Evolutionary conservation across 169 alveolate species (phyloP), one percentile per base, ranked within the genome.

Genomic region (Cryptosporidium parvum): DNA sequence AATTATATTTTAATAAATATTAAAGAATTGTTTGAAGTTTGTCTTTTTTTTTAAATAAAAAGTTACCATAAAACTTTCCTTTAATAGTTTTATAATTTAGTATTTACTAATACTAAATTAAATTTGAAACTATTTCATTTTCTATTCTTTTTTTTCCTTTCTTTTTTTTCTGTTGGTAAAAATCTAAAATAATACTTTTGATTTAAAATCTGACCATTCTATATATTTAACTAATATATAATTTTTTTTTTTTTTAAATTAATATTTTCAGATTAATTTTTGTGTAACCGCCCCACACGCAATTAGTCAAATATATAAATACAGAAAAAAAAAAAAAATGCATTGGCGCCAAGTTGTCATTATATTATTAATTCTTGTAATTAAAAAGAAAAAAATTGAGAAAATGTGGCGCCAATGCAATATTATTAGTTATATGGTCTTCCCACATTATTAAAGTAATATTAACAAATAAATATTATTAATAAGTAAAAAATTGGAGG

Each of bases 271-370:
- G 35, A 42, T 42, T 9, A 6, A 42, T 42, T 42, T 42, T 8
- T 42, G 16, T 42, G 18, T 42, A 14, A 8, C 3, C 48, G 10
- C 67, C 10, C 37, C 39, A 21, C 67, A 56, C 14, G 1, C 31
- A 56, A 8, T 56, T n/a, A 29, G 35, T 42, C 48, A 42, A 8
- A 42, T 42, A 42, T 42, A 42, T 42, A 7, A 37, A 37, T 42
- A 37, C 42, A 37, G 5, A 5, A 42, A 1, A 8, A 42, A 56
- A n/a, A n/a, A n/a, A n/a, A n/a, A 56, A 56, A 23, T 56, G 35
- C 67, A 56, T n/a, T 56, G 67, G 67, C 67, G 67, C 67, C 67
- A 56, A 56, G 1, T 23, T 21, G n/a, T 16, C 18, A 16, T n/a
- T 18, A 4, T 53, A 53, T 18, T 53, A 37, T 5, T 37, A 37